Evolutionary conservation across 331 rosid species (phyloP).

Genomic region (Quercus tomentella): DNA sequence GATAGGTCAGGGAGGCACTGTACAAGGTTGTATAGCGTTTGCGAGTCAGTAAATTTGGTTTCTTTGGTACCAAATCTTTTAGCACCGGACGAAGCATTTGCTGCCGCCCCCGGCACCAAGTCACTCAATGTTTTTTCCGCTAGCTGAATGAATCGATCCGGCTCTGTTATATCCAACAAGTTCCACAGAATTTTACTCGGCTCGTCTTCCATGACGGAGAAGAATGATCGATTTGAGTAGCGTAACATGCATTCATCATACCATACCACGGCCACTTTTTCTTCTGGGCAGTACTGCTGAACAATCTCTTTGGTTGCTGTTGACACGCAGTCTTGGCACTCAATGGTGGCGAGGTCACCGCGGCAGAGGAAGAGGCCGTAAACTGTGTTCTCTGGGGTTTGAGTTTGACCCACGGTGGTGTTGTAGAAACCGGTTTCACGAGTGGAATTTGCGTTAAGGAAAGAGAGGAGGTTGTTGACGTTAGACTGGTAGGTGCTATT

Average conservation of each 20-base stretch:
- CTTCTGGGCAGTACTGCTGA: slow-evolving; percentile 16
- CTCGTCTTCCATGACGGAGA: not conserved
- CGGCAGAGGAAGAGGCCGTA: slow-evolving; percentile 62
- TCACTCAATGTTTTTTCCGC: not conserved
- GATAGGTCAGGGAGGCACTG: too few species aligned
- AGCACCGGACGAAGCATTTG: not conserved
- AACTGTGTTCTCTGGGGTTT: not conserved
- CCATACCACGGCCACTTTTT: slow-evolving; percentile 41
- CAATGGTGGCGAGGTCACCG: slow-evolving; percentile 28
- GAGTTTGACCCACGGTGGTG: slow-evolving; percentile 1
- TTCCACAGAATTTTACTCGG: rapidly evolving
- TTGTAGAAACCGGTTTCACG: slow-evolving; percentile 22
- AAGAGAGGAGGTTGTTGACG: slow-evolving; percentile 31
- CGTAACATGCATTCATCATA: slow-evolving; percentile 45
- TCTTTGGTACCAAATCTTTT: slow-evolving; percentile 24
- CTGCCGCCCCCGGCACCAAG: slow-evolving; percentile 16
- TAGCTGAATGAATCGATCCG: not conserved
- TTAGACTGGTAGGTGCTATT: slow-evolving; percentile 34
- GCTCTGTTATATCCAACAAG: not conserved
- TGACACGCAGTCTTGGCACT: slow-evolving; percentile 34
- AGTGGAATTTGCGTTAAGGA: slow-evolving; percentile 27
- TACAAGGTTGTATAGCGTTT: slow-evolving; percentile 29
- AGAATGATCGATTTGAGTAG: slow-evolving; percentile 29
- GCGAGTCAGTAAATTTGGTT: slow-evolving; percentile 1
- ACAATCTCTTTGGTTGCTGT: slow-evolving; percentile 3